These are phyloP conservation scores for Rhizopogon roseolus DNA, from an alignment of 768 basidiomycete genomes.

Conservation along the genomic window DNA sequence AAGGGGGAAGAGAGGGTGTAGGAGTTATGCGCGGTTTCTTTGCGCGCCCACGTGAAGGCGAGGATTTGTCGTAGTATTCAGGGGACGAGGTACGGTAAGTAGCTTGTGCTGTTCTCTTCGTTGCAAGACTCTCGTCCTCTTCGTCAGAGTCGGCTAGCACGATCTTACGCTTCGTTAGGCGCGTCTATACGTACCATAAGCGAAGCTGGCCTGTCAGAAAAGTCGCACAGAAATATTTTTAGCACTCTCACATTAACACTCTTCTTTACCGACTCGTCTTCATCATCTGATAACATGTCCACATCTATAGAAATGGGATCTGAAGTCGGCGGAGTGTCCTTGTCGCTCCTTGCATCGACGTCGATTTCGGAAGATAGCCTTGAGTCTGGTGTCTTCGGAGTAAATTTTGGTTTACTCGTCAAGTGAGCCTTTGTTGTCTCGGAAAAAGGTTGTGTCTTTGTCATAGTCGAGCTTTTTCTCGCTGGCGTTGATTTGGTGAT, in stretches of 20 bases:
- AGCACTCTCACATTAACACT: conserved; percentile 27
- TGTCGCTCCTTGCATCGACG: conserved; percentile 36
- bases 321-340: conserved; percentile 71
- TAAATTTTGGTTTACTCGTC: conserved; percentile 29
- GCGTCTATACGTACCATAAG: conserved; percentile 21
- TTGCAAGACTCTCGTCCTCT: conserved; percentile 28
- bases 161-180: conserved; percentile 60
- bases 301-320: conserved; percentile 60
- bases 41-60: conserved; percentile 27
- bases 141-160: conserved; percentile 69
- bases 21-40: conserved; percentile 63
- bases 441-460: neutral
- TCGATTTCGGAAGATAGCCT: conserved; percentile 31
- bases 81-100: conserved; percentile 24
- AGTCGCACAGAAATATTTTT: neutral
- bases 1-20: conserved; percentile 37
- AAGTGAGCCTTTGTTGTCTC: conserved; percentile 10
- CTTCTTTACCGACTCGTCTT: conserved; percentile 35
- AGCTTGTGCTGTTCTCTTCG: conserved; percentile 4
- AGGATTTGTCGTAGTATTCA: conserved; percentile 18
- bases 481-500: neutral
- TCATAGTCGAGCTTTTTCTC: neutral
- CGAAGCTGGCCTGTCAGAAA: neutral
- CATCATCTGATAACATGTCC: conserved; percentile 56
- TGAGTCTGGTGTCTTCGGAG: conserved; percentile 32